Evolutionary conservation across 768 basidiomycete genomes (phyloP), one percentile per base, ranked within the genome.

Genomic region (Leccinum ochraceum): DNA sequence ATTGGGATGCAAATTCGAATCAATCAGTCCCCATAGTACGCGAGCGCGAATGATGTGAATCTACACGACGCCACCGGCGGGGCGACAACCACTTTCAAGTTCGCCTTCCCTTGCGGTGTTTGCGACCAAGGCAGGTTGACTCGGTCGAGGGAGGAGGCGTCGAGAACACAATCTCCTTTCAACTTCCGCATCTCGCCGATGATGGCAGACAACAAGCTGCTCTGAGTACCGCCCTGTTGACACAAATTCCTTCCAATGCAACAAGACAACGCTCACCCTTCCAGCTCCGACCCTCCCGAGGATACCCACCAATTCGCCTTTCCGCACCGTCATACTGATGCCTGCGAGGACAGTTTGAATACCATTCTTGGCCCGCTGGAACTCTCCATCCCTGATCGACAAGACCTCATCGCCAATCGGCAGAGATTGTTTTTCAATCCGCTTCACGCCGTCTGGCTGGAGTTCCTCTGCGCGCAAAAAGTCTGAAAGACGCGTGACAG

Each of bases 261-360:
- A 24, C 4, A 36, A 30, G 9, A 20, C 59, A 20, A 37, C 3
- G 20, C 73, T 56, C 61, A 88, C 90, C 83, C 98, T 98, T 57
- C 96, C 95, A 42, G 87, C 84, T 9, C 95, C 95, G 24, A 98
- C 95, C 22, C 92, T 87, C 16, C 96, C 96, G 16, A 96, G 81
- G 7, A 98, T 76, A 3, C 89, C 93, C 0, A 94, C 80, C 6
- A 98, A 75, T 66, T 97, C 91, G 8, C 95, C 95, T 71, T 93
- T 95, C 56, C 80, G 83, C 2, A 90, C 85, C 0, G 79, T 80
- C 22, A 98, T 65, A 66, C 87, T 85, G 65, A 98, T 88, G 56
- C 85, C 87, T 69, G 92, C 88, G 9, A 98, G 80, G 0, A 86
- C 86, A 3, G 72, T 60, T 1, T 92, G 84, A 46, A 83, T 77